A percentile compares a stretch with the other conserved stretches of the same genome.
These are phyloP conservation scores for Talaromyces piceae DNA, from an alignment of 2,329 filamentous ascomycete species.

Conservation along the genomic window DNA sequence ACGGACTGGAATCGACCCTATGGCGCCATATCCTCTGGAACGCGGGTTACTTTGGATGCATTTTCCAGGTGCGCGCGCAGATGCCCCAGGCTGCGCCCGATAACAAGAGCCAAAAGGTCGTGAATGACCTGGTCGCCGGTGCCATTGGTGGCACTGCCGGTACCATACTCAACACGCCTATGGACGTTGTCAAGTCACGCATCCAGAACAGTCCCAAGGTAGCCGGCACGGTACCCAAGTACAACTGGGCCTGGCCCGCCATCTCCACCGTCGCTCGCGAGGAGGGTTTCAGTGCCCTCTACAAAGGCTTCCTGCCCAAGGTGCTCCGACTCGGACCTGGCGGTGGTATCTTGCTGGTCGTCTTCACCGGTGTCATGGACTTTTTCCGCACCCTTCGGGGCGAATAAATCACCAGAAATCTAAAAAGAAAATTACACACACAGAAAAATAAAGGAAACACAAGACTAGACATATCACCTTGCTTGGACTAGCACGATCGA, in stretches of 20 bases:
- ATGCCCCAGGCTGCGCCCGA: constrained; percentile 64
- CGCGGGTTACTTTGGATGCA: constrained; percentile 93
- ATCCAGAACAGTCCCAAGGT: constrained; percentile 91
- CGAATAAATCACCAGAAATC: constrained; percentile 20
- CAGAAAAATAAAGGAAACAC: neutral
- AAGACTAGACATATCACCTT: neutral
- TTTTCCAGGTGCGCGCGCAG: constrained; percentile 87
- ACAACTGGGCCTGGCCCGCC: constrained; percentile 96
- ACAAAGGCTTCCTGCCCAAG: constrained; percentile 98
- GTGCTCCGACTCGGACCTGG: constrained; percentile 70
- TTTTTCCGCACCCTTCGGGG: constrained; percentile 71
- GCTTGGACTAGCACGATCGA: neutral
- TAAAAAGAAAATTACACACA: neutral
- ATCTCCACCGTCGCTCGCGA: constrained; percentile 82
- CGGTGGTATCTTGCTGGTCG: constrained; percentile 51
- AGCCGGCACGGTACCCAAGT: constrained; percentile 76
- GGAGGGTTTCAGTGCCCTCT: constrained; percentile 84
- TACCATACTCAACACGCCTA: constrained; percentile 87
- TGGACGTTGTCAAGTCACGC: constrained; percentile 96
- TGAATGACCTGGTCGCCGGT: constrained; percentile 82
- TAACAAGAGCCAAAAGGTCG: constrained; percentile 71
- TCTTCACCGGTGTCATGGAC: constrained; percentile 53
- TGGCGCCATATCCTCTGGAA: constrained; percentile 97
- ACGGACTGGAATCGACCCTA: constrained; percentile 91
- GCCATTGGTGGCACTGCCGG: constrained; percentile 81